Base-by-base conservation (phyloP, 1,284 basidiomycete genomes). In the Singerocomus inundabilis region DNA sequence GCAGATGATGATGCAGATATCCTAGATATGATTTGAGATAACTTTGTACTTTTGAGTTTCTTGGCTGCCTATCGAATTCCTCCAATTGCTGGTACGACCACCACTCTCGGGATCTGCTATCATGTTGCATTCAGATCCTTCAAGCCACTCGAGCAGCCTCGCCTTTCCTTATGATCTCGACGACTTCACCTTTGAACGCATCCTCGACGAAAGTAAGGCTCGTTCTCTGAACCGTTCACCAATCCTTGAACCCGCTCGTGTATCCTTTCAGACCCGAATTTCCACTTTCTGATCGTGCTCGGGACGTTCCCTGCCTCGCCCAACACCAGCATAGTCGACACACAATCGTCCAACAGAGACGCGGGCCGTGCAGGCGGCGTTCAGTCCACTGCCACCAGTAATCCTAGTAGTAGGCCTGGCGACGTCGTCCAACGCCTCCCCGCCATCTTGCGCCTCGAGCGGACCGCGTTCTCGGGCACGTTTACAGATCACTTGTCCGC, bases 361-460 rank as follows among this genome's bases (percentile, higher is more conserved):
- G 8, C 31, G 24, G 25, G 8, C 3, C 4, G 1, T 10, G 15
- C 21, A 21, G 21, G 16, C 1, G 10, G n/a, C n/a, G n/a, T 11
- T 12, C 51, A 25, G 3, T 26, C 31, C 1, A 28, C 33, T 24
- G 15, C 6, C 4, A 7, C 25, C 18, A 25, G 13, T 6, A 26
- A 33, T n/a, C n/a, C n/a, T n/a, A n/a, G n/a, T n/a, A n/a, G n/a
- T n/a, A n/a, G n/a, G 9, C 31, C 41, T 31, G 6, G 9, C 6
- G 21, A 18, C 13, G 26, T 6, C 6, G 3, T 2, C 8, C 58
- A n/a, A n/a, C n/a, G 54, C 24, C 55, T 61, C 5, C 70, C 70
- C 2, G 78, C 82, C 0, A 84, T 89, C 46, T 57, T 88, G 13
- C 79, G 82, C 32, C 63, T 87, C 30, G 80, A 85, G 58, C 80